Evolutionary conservation across 257 asterid species (phyloP).

Genomic region (Fraxinus excelsior): DNA sequence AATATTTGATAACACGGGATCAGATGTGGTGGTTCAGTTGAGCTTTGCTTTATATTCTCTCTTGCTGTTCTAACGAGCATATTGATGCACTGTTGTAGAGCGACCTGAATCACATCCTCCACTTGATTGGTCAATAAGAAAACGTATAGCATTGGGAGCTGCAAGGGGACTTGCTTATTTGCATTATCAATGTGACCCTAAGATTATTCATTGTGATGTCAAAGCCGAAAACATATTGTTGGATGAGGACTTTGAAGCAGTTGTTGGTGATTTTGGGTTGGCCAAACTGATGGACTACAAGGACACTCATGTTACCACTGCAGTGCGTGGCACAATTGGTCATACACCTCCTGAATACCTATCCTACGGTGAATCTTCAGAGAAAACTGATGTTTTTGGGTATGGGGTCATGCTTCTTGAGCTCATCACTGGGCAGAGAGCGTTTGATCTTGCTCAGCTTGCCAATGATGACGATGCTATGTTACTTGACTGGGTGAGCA

Average conservation of each 20-base stretch:
- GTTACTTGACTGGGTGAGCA: constrained; percentile 92
- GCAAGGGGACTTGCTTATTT: constrained; percentile 93
- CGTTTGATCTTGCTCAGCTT: constrained; percentile 88
- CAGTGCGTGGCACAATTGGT: constrained; percentile 91
- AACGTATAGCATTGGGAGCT: constrained; percentile 76
- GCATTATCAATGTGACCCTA: constrained; percentile 91
- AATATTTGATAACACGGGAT: background rate
- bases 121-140: constrained; percentile 78
- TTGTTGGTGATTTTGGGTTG: constrained; percentile 91
- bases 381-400: constrained; percentile 90
- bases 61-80: constrained; percentile 1
- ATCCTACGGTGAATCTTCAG: constrained; percentile 85
- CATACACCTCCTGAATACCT: constrained; percentile 87
- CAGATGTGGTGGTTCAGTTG: background rate
- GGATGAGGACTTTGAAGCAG: constrained; percentile 94
- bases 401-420: constrained; percentile 97
- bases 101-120: constrained; percentile 66
- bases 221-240: constrained; percentile 85
- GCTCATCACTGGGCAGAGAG: constrained; percentile 92
- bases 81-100: constrained; percentile 44
- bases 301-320: constrained; percentile 95
- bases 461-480: constrained; percentile 89
- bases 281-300: constrained; percentile 96
- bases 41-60: background rate
- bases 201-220: constrained; percentile 89